Evolutionary conservation across 192 early-diverging fungal species (phyloP).

Genomic region (Thoreauomyces humboldtii): DNA sequence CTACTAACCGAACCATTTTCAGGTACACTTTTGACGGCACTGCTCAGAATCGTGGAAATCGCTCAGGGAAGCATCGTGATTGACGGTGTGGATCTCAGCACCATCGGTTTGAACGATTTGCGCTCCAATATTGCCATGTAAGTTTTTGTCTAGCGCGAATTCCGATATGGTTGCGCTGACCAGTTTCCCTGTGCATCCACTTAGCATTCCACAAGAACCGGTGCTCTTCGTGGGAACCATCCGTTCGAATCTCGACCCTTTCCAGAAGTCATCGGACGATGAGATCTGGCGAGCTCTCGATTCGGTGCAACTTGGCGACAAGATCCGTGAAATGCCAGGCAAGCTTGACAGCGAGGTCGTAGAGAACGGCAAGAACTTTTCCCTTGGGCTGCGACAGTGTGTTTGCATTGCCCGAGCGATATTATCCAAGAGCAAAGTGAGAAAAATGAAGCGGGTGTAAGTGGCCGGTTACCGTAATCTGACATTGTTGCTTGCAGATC

Average conservation of each 20-base stretch:
- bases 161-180: too few relatives aligned
- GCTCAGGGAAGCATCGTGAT: slow-evolving; percentile 59
- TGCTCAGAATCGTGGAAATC: slow-evolving; percentile 54
- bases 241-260: slow-evolving; percentile 85
- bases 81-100: slow-evolving; percentile 69
- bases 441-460: too few relatives aligned
- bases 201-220: slow-evolving; percentile 80
- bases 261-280: slow-evolving; percentile 52
- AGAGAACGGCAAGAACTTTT: slow-evolving; percentile 63
- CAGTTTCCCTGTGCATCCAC: too few relatives aligned
- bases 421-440: slow-evolving; percentile 44
- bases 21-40: slow-evolving; percentile 61
- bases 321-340: slow-evolving; percentile 43
- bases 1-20: slow-evolving; percentile 15
- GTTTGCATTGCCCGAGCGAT: slow-evolving; percentile 59
- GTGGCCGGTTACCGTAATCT: too few relatives aligned
- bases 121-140: slow-evolving; percentile 68
- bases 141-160: too few relatives aligned
- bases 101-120: slow-evolving; percentile 62
- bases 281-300: slow-evolving; percentile 69
- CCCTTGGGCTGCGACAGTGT: slow-evolving; percentile 51
- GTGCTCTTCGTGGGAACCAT: slow-evolving; percentile 72
- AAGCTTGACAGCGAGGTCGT: slow-evolving; percentile 51
- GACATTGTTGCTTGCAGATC: too few relatives aligned
- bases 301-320: slow-evolving; percentile 53